Conservation (phyloP, 139 green algal species). For the Picochlorum sp. region DNA sequence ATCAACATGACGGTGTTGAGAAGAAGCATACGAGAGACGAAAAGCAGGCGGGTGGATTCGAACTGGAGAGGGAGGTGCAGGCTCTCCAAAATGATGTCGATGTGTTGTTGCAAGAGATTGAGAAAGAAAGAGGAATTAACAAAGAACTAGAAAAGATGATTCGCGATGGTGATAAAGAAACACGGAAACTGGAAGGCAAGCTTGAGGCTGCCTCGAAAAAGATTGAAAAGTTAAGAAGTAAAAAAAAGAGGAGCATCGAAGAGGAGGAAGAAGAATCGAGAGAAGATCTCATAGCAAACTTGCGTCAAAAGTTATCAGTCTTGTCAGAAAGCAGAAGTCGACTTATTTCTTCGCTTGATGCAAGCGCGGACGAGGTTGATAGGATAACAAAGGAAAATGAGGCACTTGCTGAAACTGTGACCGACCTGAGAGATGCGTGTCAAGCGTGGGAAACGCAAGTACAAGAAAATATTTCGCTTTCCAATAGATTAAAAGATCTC, state of each 20-base stretch:
- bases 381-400: slow-evolving; percentile 30
- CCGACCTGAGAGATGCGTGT: background rate
- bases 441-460: slow-evolving; percentile 43
- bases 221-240: background rate
- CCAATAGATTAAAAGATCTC: slow-evolving; percentile 49
- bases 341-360: slow-evolving; percentile 46
- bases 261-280: background rate
- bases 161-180: background rate
- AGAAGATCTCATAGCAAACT: slow-evolving; percentile 5
- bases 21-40: background rate
- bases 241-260: background rate
- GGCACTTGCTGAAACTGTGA: slow-evolving; percentile 10
- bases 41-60: background rate
- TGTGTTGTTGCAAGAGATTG: slow-evolving; percentile 14
- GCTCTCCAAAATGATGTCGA: slow-evolving; percentile 5
- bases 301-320: slow-evolving; percentile 25
- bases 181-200: slow-evolving; percentile 1
- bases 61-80: background rate
- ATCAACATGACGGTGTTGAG: background rate
- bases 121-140: slow-evolving; percentile 11
- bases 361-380: slow-evolving; percentile 47
- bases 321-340: slow-evolving; percentile 47
- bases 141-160: slow-evolving; percentile 9
- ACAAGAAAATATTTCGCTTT: slow-evolving; percentile 34
- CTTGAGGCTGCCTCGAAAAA: slow-evolving; percentile 9